These are phyloP conservation scores for Collybia sordida DNA, from an alignment of 768 basidiomycete species.

Conservation along the genomic window DNA sequence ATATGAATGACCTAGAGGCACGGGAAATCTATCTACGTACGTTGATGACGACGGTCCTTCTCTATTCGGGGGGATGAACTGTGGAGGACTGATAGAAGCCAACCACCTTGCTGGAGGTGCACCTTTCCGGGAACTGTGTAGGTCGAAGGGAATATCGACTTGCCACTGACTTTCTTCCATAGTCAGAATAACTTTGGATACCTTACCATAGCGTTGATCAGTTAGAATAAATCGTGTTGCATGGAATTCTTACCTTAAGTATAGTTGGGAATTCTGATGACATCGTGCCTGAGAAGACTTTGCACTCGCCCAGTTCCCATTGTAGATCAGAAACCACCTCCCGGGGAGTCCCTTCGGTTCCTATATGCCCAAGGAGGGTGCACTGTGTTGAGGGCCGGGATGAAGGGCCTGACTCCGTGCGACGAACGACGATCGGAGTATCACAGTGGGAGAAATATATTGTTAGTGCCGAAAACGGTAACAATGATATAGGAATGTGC, in stretches of 20 bases:
- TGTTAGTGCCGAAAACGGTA: constrained; percentile 61
- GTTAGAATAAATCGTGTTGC: too few species aligned
- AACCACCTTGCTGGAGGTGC: constrained; percentile 52
- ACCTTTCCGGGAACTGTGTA: constrained; percentile 35
- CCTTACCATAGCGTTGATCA: constrained; percentile 22
- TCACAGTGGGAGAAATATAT: constrained; percentile 54
- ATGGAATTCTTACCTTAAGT: constrained; percentile 48
- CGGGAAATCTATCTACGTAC: constrained; percentile 35
- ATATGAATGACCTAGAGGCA: constrained; percentile 4
- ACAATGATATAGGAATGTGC: constrained; percentile 44
- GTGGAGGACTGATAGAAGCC: constrained; percentile 48
- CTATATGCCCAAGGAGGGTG: constrained; percentile 47
- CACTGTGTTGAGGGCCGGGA: constrained; percentile 29
- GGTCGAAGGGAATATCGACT: constrained; percentile 59
- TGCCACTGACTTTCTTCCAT: constrained; percentile 66
- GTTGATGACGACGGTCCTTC: constrained; percentile 43
- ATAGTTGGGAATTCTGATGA: constrained; percentile 46
- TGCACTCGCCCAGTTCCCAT: constrained; percentile 53
- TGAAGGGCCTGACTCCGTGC: constrained; percentile 25
- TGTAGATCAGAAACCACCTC: constrained; percentile 44
- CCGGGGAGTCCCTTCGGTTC: constrained; percentile 13
- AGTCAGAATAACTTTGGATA: constrained; percentile 46
- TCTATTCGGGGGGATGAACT: constrained; percentile 52
- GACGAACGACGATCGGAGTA: constrained; percentile 53
- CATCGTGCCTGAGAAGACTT: constrained; percentile 65